Base-by-base conservation (phyloP, 129 eudicot genomes). In the Saussurea involucrata region DNA sequence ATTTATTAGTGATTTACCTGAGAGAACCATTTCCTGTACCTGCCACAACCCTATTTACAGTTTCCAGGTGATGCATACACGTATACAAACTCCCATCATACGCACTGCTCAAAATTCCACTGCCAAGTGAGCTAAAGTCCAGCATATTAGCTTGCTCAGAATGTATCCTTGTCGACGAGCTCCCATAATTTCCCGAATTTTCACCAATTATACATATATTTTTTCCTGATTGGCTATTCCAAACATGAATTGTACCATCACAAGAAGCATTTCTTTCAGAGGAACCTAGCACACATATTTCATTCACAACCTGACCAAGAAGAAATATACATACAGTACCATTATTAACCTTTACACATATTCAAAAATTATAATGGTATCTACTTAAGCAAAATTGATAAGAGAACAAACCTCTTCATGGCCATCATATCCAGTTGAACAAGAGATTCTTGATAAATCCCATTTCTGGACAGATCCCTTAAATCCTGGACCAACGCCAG, bases 11-110 rank as follows among this genome's bases (percentile, higher is more conserved):
- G 21, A 65, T 42, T 24, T 88, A 95, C 99, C 99, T 95, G 78
- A 95, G 91, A 78, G 99, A 89, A 66, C 96, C 97, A 83, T 88
- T 90, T 83, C 99, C 99, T 7, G 96, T 90, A 63, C 99, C 99
- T 65, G 87, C 90, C 18, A 95, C 83, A 66, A 95, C 91, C 78
- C 78, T 83, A 49, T 92, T 85, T 46, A 64, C 74, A 72, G 79
- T 83, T 78, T 88, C 85, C 82, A 90, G 84, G 83, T 83, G 79
- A 83, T 95, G 95, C 99, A 95, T 92, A 69, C 92, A 85, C 71
- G 99, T 95, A 72, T 95, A 95, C 76, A 89, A 85, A 79, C 83
- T 92, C 31, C 90, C 99, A 84, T 92, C 95, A 70, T 89, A 92
- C 24, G 92, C 82, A 79, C 87, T 84, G 68, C 78, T 89, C 77